phyloP scores from a whole-genome alignment of 345 rosid species.

The Salix exigua region DNA sequence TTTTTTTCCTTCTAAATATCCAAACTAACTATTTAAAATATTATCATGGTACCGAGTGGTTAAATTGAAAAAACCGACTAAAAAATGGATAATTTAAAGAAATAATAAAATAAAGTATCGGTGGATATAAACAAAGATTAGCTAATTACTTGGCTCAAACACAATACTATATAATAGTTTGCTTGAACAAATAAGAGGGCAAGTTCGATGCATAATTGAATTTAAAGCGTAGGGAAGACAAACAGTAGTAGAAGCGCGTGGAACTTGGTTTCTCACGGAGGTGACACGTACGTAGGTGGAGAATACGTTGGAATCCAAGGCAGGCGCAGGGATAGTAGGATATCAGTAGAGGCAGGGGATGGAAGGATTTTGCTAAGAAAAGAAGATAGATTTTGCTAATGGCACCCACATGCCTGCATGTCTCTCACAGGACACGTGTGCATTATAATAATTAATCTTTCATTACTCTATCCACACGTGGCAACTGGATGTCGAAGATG shows the following conservation, averaged over 20 bases:
- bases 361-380: background rate
- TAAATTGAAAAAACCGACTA: no score
- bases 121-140: no score
- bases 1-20: no score
- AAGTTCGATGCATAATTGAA: background rate
- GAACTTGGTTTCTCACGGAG: background rate
- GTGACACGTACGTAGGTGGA: background rate
- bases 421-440: slow-evolving; percentile 41
- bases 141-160: no score
- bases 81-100: no score
- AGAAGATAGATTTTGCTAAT: slow-evolving; percentile 3
- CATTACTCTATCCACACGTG: slow-evolving; percentile 32
- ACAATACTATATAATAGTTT: background rate
- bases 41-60: no score
- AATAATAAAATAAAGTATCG: no score
- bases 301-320: slow-evolving; percentile 6
- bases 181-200: background rate
- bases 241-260: background rate
- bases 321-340: background rate
- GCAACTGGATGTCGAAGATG: slow-evolving; percentile 5
- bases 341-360: background rate
- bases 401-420: slow-evolving; percentile 51
- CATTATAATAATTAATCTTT: background rate
- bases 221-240: background rate
- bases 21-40: no score